Percentiles rank a stretch among this genome's conserved stretches.
These are phyloP conservation scores for Zygotorulaspora florentina DNA, from an alignment of 805 yeast genomes.

Conservation along the genomic window DNA sequence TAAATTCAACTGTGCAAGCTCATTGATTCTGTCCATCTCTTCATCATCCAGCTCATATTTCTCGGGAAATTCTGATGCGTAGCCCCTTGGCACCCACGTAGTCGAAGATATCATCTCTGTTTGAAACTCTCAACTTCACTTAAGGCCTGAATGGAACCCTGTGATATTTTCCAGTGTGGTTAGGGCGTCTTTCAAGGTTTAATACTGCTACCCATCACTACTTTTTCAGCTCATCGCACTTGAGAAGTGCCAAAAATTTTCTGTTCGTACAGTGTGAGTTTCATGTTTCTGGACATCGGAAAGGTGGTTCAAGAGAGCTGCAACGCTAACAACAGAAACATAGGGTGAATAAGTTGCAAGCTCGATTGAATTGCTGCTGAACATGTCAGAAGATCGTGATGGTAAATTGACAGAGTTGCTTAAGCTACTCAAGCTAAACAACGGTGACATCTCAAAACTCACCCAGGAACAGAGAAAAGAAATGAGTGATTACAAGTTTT, in stretches of 20 bases:
- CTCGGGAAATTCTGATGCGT: slow-evolving; percentile 87
- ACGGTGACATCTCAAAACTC: slow-evolving; percentile 44
- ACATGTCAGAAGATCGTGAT: slow-evolving; percentile 21
- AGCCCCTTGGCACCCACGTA: slow-evolving; percentile 95
- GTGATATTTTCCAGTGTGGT: too few relatives aligned
- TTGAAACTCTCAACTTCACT: neutral
- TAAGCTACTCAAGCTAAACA: slow-evolving; percentile 31
- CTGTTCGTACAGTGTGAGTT: slow-evolving; percentile 6
- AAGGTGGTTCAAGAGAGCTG: too few relatives aligned
- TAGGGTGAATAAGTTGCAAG: neutral
- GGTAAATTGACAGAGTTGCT: slow-evolving; percentile 50
- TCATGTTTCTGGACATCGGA: neutral
- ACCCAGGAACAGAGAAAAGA: slow-evolving; percentile 58
- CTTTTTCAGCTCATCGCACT: slow-evolving; percentile 15
- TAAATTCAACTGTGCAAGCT: slow-evolving; percentile 78
- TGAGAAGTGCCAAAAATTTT: slow-evolving; percentile 10
- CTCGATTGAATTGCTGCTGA: neutral
- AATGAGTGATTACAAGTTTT: slow-evolving; percentile 89
- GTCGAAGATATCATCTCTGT: slow-evolving; percentile 74
- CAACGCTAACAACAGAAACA: too few relatives aligned
- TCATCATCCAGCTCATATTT: slow-evolving; percentile 84
- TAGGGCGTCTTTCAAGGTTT: too few relatives aligned
- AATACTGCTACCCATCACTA: too few relatives aligned
- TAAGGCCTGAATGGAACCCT: too few relatives aligned
- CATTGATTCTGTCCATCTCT: slow-evolving; percentile 85